A percentile compares a stretch with the other conserved stretches of the same genome.
phyloP scores from a whole-genome alignment of 2,329 filamentous ascomycete species.

The Zymoseptoria passerinii region DNA sequence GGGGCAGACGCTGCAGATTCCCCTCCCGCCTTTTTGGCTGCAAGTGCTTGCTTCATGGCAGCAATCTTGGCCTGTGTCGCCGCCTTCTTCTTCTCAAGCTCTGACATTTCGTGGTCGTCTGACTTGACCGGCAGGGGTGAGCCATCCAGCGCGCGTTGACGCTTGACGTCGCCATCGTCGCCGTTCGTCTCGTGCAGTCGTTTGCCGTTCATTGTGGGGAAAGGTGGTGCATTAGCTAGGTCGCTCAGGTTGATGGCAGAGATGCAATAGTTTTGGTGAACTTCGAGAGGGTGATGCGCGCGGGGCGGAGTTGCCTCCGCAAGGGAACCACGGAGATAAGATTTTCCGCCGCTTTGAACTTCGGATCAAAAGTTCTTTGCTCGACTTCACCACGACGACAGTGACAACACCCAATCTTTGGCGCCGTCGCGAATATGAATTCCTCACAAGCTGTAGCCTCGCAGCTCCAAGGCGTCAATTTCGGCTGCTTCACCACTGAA shows the following conservation, averaged over 20 bases:
- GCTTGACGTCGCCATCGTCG: slow-evolving; percentile 34
- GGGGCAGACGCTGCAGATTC: slow-evolving; percentile 8
- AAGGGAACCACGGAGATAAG: not conserved
- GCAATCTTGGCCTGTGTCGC: slow-evolving; percentile 29
- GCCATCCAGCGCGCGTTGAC: slow-evolving; percentile 31
- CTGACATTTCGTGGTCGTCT: slow-evolving; percentile 6
- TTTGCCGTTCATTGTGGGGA: slow-evolving; percentile 32
- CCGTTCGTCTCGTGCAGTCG: slow-evolving; percentile 33
- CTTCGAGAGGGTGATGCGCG: not conserved
- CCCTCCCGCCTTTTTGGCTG: slow-evolving; percentile 19
- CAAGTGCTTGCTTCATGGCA: slow-evolving; percentile 29
- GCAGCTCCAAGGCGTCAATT: slow-evolving; percentile 78
- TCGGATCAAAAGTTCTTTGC: slow-evolving; percentile 1
- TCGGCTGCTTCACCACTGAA: slow-evolving; percentile 69
- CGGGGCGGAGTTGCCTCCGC: not conserved
- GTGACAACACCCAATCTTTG: not conserved
- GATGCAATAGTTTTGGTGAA: not conserved
- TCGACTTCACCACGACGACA: not conserved
- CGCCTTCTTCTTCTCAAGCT: slow-evolving; percentile 27
- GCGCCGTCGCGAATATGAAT: slow-evolving; percentile 31
- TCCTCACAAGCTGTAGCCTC: slow-evolving; percentile 68
- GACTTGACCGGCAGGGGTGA: slow-evolving; percentile 26
- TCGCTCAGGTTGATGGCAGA: not conserved
- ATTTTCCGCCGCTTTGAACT: slow-evolving; percentile 1
- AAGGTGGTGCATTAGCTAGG: not conserved